Conservation (phyloP, 805 yeast genomes). For the Starmera amethionina region DNA sequence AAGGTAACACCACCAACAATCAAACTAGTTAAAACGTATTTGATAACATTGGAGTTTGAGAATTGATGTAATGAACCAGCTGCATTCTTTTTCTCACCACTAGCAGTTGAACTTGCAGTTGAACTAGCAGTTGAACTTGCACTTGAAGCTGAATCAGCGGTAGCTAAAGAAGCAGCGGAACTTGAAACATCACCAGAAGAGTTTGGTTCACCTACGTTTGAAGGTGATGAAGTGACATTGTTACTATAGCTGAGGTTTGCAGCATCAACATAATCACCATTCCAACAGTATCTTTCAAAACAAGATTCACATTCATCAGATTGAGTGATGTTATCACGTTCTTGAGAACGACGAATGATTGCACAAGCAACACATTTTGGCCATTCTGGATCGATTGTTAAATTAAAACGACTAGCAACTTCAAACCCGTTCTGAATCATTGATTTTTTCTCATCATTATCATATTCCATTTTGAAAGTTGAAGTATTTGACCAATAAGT, state of each 20-base stretch:
- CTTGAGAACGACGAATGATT: conserved; percentile 67
- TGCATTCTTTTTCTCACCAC: not conserved
- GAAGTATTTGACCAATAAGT: conserved; percentile 61
- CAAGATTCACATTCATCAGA: conserved; percentile 61
- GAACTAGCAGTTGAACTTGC: not conserved
- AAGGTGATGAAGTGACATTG: not conserved
- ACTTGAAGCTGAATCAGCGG: not conserved
- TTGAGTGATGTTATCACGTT: conserved; percentile 49
- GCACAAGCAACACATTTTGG: conserved; percentile 77
- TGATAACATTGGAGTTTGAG: not conserved
- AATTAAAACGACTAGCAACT: conserved; percentile 51
- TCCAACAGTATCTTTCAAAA: conserved; percentile 71
- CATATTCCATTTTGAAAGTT: conserved; percentile 57
- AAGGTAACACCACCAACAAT: not conserved
- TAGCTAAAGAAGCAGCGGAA: not conserved
- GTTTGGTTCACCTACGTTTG: conserved; percentile 3
- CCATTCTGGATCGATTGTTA: conserved; percentile 62
- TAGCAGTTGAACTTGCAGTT: not conserved
- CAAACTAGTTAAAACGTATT: not conserved
- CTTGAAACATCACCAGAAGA: not conserved
- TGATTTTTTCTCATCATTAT: conserved; percentile 41
- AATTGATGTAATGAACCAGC: not conserved
- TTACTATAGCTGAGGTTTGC: not conserved
- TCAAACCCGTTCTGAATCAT: conserved; percentile 73
- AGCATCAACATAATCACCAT: conserved; percentile 26